A percentile compares a stretch with the other conserved stretches of the same genome.
These are phyloP conservation scores for Camelina sativa DNA, from an alignment of 345 rosid genomes.

Conservation along the genomic window DNA sequence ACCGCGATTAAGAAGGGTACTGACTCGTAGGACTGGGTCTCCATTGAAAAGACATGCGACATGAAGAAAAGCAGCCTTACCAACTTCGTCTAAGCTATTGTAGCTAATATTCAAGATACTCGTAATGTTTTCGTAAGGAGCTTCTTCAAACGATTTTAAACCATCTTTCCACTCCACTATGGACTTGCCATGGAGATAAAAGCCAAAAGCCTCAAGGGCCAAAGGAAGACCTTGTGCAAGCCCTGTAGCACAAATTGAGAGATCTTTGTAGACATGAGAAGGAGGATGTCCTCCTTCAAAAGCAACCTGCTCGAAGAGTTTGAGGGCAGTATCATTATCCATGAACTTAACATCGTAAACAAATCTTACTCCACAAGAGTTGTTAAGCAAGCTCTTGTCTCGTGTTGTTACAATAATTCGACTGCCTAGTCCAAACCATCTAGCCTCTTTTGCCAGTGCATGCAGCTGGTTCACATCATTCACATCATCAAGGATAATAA, in stretches of 20 bases:
- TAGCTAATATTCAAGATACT: not conserved
- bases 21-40: not conserved
- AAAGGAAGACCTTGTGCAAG: conserved; percentile 34
- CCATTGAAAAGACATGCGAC: conserved; percentile 10
- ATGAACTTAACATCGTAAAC: conserved; percentile 7
- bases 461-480: conserved; percentile 45
- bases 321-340: not conserved
- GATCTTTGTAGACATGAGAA: not conserved
- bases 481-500: conserved; percentile 25
- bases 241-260: not conserved
- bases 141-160: not conserved
- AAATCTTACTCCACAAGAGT: not conserved
- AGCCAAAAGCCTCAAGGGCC: conserved; percentile 12
- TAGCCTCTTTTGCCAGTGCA: conserved; percentile 47
- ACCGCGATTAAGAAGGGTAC: not conserved
- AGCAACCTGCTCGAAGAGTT: conserved; percentile 20
- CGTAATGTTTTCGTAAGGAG: not conserved
- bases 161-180: not conserved
- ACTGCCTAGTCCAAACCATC: conserved; percentile 54
- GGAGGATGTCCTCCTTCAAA: conserved; percentile 19
- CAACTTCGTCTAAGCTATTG: not conserved
- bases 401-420: conserved; percentile 63
- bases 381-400: conserved; percentile 24
- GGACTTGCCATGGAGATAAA: not conserved
- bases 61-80: conserved; percentile 12